Evolutionary conservation across 139 green algal species (phyloP).

Genomic region (Klebsormidium nitens): DNA sequence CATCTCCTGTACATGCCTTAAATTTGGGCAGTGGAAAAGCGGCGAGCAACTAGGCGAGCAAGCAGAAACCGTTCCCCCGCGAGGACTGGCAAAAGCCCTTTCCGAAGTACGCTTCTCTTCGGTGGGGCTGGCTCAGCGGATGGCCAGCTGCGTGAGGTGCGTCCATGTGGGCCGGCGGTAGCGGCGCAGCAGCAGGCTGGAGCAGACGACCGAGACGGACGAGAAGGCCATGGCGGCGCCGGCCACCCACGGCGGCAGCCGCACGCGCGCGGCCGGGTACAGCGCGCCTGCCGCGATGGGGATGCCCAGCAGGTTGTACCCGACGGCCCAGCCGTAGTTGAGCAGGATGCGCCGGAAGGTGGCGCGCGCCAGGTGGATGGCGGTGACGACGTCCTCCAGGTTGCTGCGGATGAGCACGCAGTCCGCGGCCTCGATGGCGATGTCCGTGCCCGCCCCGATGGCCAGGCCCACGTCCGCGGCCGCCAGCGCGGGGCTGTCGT

Average conservation of each 20-base stretch:
- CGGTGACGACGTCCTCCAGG: slow-evolving; percentile 81
- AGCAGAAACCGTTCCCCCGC: too few species aligned
- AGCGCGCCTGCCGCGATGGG: slow-evolving; percentile 70
- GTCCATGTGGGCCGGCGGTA: slow-evolving; percentile 73
- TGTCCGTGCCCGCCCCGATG: slow-evolving; percentile 74
- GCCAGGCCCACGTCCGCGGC: slow-evolving; percentile 92
- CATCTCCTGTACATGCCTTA: too few species aligned
- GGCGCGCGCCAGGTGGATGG: slow-evolving; percentile 75
- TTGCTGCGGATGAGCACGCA: slow-evolving; percentile 89
- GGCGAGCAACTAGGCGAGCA: too few species aligned
- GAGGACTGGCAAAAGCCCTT: too few species aligned
- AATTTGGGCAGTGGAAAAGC: too few species aligned
- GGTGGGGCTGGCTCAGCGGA: too few species aligned
- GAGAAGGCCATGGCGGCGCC: slow-evolving; percentile 83
- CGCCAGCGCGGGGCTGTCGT: slow-evolving; percentile 91
- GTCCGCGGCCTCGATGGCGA: slow-evolving; percentile 74
- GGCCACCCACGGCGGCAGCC: slow-evolving; percentile 90
- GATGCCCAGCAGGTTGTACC: slow-evolving; percentile 90
- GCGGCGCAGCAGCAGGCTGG: slow-evolving; percentile 65
- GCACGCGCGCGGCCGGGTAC: slow-evolving; percentile 59
- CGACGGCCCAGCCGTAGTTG: slow-evolving; percentile 93
- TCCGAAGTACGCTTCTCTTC: too few species aligned
- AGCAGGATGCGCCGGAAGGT: slow-evolving; percentile 77
- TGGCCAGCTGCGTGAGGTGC: too few species aligned
- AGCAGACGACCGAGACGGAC: slow-evolving; percentile 79